Conservation (phyloP, 495 filamentous ascomycete genomes). For the Penicillium flavigenum region DNA sequence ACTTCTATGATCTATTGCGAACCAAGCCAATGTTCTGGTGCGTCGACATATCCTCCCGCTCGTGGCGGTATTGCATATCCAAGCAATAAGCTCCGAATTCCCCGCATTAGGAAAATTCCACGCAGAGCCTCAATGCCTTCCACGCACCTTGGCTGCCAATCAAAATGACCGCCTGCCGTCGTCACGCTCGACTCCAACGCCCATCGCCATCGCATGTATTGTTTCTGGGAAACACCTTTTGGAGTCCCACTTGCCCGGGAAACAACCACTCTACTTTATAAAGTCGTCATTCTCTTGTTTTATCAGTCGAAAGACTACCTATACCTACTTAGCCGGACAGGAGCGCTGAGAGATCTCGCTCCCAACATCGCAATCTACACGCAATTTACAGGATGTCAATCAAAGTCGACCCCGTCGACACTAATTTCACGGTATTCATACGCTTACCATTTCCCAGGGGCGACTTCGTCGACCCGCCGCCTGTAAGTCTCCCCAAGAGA, state of each 20-base stretch:
- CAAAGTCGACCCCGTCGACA: conserved; percentile 21
- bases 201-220: conserved; percentile 10
- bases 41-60: background rate
- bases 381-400: conserved; percentile 18
- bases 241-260: background rate
- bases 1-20: background rate
- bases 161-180: conserved; percentile 8
- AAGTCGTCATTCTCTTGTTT: background rate
- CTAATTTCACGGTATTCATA: conserved; percentile 73
- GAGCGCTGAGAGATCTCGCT: background rate
- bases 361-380: conserved; percentile 10
- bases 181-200: conserved; percentile 19
- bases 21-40: background rate
- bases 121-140: background rate
- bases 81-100: background rate
- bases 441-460: conserved; percentile 83
- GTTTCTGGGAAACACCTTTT: background rate
- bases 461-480: conserved; percentile 86
- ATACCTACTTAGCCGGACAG: background rate
- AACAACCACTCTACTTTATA: background rate
- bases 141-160: conserved; percentile 24
- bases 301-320: background rate
- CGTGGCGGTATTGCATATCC: background rate
- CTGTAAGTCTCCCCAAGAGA: conserved; percentile 50
- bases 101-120: background rate